Evolutionary conservation across 106 monocot species (phyloP), one percentile per base, ranked within the genome.

Genomic region (Dendrobium officinale): DNA sequence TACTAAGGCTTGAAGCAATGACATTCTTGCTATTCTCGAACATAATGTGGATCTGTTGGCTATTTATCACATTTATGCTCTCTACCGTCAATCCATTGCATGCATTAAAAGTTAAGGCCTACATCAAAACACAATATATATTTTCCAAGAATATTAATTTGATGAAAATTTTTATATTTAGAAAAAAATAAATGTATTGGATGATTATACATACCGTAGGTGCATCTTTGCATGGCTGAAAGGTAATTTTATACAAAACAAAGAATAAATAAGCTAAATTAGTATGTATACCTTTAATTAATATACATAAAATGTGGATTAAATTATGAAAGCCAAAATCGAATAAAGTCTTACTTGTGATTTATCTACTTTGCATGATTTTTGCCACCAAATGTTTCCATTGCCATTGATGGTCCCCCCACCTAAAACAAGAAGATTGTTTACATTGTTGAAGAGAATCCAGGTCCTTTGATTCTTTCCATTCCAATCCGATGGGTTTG

Each of bases 351-450:
- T 27, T 51, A 92, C 95, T 78, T 81, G 80, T 29, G 83, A 79
- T 59, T 78, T 37, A 51, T 91, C 84, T 11, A 84, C 78, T 68
- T 96, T 93, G 93, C 96, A 93, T 2, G 96, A 93, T 47, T 86
- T 78, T 73, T 78, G 42, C 96, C 96, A 96, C 96, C 96, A 96
- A 3, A 81, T 43, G 10, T 86, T 13, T 9, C 96, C 96, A 55
- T 87, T 93, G 7, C 96, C 96, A 55, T 90, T 59, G 72, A 96
- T 61, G 42, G 78, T 87, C 40, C 96, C 96, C 26, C 96, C 93
- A 17, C 96, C 96, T 70, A 58, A 4, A 15, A 96, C 85, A 4
- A 22, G 45, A 0, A 96, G 88, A 48, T 89, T 64, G 2, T 78
- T 61, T 19, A 96, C 26, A 1, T 29, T 41, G 0, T 81, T 18